Base-by-base conservation (phyloP, 495 filamentous ascomycete species). In the Aspergillus baeticus region DNA sequence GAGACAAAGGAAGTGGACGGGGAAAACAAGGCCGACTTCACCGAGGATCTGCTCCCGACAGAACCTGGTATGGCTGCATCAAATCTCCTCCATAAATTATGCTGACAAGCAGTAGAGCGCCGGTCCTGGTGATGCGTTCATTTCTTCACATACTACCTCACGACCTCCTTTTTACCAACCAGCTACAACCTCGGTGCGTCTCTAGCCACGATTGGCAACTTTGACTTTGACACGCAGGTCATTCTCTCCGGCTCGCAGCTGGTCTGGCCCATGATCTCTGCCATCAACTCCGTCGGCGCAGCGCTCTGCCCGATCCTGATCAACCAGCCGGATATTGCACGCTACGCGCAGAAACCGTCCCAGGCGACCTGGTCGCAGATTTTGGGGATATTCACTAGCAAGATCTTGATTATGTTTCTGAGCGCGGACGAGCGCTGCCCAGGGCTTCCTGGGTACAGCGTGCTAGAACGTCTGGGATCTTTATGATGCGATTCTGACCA, bases 241-340 rank as follows among this genome's bases (percentile, higher is more conserved):
- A 52, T 48, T 17, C 57, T 63, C 3, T 52, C 45, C 14, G 60
- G 49, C 39, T 63, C 55, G 13, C 29, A 31, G 26, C 57, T 63
- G 20, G 39, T 63, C 31, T 56, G 54, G 54, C 44, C 44, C 5
- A 56, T 56, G 43, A 48, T 56, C 14, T 31, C 37, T 11, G 50
- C 38, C 15, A 61, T 61, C 21, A 64, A 64, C 31, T 44, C 58
- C 37, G 51, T 61, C 29, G 46, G 41, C 31, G 58, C 42, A 22
- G 55, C 54, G 11, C 41, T 55, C 5, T 59, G 44, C 13, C 54
- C 59, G 0, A 41, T 59, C 20, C 22, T 61, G 10, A 46, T 63
- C 49, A 72, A 67, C 45, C 62, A 65, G 55, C 65, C 69, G 2
- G 69, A 72, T 45, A 55, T 72, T 46, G 56, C 62, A 0, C 61